Percentiles rank a stretch among this genome's conserved stretches.
Conservation (phyloP, 208 protist species). For the Zelonia costaricensis region DNA sequence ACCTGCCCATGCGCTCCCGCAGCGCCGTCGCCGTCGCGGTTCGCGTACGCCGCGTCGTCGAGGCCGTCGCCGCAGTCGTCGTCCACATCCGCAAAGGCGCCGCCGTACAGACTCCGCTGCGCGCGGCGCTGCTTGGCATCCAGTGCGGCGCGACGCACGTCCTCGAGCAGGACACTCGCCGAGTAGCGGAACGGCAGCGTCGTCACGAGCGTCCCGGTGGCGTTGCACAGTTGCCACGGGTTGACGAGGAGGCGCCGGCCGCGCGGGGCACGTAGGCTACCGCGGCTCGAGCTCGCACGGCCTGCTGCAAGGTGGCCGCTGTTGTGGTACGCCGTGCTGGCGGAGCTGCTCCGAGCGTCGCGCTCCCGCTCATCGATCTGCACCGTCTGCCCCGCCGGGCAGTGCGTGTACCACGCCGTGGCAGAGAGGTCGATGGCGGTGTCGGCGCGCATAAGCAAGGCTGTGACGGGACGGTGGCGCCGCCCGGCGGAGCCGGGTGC, state of each 20-base stretch:
- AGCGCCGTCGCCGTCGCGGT: not conserved
- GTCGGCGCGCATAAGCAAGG: conserved; percentile 49
- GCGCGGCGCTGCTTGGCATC: conserved; percentile 26
- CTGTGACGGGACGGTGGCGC: conserved; percentile 5
- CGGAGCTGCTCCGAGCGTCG: not conserved
- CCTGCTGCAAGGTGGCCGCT: not conserved
- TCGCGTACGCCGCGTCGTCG: not conserved
- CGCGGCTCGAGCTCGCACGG: too few species aligned
- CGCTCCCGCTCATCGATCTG: conserved; percentile 7
- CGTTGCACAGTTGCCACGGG: conserved; percentile 11
- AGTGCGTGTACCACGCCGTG: conserved; percentile 17
- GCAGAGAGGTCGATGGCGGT: conserved; percentile 35
- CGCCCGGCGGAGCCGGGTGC: not conserved
- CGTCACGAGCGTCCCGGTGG: not conserved
- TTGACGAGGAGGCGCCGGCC: not conserved
- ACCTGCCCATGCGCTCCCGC: not conserved
- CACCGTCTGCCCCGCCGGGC: not conserved
- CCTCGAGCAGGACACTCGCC: conserved; percentile 8
- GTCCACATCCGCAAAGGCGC: not conserved
- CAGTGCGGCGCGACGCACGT: conserved; percentile 12
- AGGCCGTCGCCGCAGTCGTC: not conserved
- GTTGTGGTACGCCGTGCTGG: not conserved
- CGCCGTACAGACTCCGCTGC: conserved; percentile 14
- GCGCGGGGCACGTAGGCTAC: not conserved
- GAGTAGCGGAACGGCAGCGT: conserved; percentile 17